Evolutionary conservation across 352 stramenopile genomes (phyloP).

Genomic region (Phytopythium mirpurense): DNA sequence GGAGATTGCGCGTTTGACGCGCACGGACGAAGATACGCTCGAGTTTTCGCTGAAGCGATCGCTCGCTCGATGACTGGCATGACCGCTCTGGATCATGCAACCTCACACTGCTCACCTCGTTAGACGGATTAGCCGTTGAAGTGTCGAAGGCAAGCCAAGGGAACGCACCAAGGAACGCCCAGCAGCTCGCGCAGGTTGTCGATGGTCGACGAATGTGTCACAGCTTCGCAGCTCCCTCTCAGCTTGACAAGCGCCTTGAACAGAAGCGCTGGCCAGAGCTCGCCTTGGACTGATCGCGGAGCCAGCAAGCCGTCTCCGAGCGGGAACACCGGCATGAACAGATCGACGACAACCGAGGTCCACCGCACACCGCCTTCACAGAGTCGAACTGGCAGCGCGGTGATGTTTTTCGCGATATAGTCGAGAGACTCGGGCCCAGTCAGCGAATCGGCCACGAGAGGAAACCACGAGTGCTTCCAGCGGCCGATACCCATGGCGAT

Average conservation of each 20-base stretch:
- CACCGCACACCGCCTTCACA: constrained; percentile 25
- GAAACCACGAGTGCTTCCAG: constrained; percentile 22
- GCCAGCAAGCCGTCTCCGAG: constrained; percentile 25
- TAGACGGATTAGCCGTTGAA: not conserved
- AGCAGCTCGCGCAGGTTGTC: constrained; percentile 38
- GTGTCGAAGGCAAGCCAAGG: not conserved
- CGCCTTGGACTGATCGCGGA: constrained; percentile 14
- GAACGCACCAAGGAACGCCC: constrained; percentile 33
- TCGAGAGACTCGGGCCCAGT: not conserved
- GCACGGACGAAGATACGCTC: not conserved
- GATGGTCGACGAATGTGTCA: constrained; percentile 19
- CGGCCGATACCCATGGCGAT: constrained; percentile 12
- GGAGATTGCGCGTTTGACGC: not conserved
- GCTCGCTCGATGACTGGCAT: not conserved
- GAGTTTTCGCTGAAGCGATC: not conserved
- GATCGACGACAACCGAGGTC: constrained; percentile 34
- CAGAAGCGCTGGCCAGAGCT: constrained; percentile 33
- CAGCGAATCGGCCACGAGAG: not conserved
- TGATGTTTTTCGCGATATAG: constrained; percentile 4
- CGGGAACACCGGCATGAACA: constrained; percentile 36
- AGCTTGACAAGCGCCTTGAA: constrained; percentile 63
- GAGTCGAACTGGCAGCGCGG: constrained; percentile 15
- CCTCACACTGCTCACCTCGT: not conserved
- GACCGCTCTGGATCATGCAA: not conserved
- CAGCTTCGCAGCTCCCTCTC: constrained; percentile 29